Evolutionary conservation across 257 asterid genomes (phyloP), one percentile per base, ranked within the genome.

Genomic region (Leptodermis oblonga): DNA sequence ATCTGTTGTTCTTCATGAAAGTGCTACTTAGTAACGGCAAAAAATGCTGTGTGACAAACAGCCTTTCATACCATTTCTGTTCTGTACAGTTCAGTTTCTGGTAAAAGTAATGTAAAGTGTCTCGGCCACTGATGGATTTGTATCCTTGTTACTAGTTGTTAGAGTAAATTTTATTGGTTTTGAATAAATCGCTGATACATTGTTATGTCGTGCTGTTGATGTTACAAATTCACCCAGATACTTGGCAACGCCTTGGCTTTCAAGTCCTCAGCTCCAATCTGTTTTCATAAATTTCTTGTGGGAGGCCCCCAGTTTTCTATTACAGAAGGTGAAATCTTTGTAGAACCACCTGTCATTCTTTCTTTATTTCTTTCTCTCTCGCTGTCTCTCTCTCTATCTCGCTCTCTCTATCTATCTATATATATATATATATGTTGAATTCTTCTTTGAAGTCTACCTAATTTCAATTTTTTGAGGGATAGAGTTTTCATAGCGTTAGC

Each of bases 191-290:
- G n/a, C n/a, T n/a, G n/a, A n/a, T n/a, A n/a, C n/a, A n/a, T n/a
- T n/a, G n/a, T n/a, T n/a, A n/a, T n/a, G n/a, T n/a, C n/a, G n/a
- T n/a, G n/a, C n/a, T n/a, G n/a, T n/a, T n/a, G n/a, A n/a, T n/a
- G n/a, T n/a, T n/a, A n/a, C n/a, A n/a, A n/a, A n/a, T n/a, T n/a
- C n/a, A n/a, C 12, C n/a, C 65, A 88, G 92, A 87, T 86, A 86
- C 79, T 72, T 83, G 86, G 83, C 80, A 41, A 84, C 95, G 62
- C 84, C 85, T 13, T 86, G 92, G 92, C 86, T 81, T 45, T 81
- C 87, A 22, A 84, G 82, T 71, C 89, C 95, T 54, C 90, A 88
- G 72, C 31, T 88, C 74, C 92, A 84, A 70, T 83, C 92, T 63
- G 70, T 77, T 20, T 86, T 84, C 34, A 10, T 86, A 2, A 86